These are phyloP conservation scores for Pseudozyma sp. DNA, from an alignment of 1,284 basidiomycete species.

Conservation along the genomic window DNA sequence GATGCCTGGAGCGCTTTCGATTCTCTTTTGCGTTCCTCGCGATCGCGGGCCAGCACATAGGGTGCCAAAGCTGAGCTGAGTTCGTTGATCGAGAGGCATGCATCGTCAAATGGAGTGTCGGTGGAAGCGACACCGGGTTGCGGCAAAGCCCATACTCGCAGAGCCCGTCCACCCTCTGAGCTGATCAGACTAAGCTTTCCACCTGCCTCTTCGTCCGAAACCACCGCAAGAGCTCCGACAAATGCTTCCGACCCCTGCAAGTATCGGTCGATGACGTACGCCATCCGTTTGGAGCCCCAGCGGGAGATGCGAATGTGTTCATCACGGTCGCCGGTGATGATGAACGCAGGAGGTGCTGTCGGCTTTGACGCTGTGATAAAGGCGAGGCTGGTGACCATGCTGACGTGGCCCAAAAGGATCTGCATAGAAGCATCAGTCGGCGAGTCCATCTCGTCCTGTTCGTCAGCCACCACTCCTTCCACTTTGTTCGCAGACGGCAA, in stretches of 20 bases:
- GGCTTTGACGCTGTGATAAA: conserved; percentile 37
- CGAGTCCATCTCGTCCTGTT: conserved; percentile 51
- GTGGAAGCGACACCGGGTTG: conserved; percentile 13
- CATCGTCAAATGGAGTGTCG: conserved; percentile 15
- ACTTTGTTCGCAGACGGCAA: conserved; percentile 11
- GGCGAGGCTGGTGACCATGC: conserved; percentile 59
- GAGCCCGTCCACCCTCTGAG: conserved; percentile 54
- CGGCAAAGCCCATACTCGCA: conserved; percentile 55
- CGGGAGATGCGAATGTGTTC: conserved; percentile 67
- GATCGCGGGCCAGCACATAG: conserved; percentile 42
- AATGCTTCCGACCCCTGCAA: conserved; percentile 57
- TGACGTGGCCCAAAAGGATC: conserved; percentile 62
- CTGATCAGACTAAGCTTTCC: conserved; percentile 41
- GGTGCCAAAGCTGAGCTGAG: conserved; percentile 30
- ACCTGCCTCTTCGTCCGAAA: conserved; percentile 18
- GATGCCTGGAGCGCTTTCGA: conserved; percentile 25
- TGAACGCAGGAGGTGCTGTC: conserved; percentile 32
- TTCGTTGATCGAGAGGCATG: conserved; percentile 43
- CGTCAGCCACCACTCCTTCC: conserved; percentile 11
- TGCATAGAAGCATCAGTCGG: conserved; percentile 43
- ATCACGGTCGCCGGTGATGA: conserved; percentile 64
- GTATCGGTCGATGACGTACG: conserved; percentile 59
- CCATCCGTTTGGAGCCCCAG: conserved; percentile 58
- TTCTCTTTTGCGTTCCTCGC: conserved; percentile 48
- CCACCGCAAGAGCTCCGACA: conserved; percentile 52